Percentiles rank a stretch among this genome's conserved stretches.
Conservation (phyloP, 1,139 yeast species). For the Hemisphaericaspora lyxosophila region DNA sequence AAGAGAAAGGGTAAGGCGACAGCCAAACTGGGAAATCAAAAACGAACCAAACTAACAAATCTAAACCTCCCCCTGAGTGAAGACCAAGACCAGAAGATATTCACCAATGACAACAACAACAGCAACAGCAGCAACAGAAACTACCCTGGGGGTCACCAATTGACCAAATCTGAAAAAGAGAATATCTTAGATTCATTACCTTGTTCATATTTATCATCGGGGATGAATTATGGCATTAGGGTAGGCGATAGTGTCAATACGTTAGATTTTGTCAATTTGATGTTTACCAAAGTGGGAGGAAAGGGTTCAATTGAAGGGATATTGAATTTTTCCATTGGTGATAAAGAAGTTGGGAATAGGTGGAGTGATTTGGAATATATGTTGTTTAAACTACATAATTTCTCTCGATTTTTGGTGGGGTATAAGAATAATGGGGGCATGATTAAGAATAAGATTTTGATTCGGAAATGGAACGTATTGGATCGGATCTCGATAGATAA, state of each 20-base stretch:
- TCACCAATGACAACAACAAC: not conserved
- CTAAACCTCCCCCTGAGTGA: too few species aligned
- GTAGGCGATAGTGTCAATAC: constrained; percentile 2
- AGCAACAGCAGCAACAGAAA: not conserved
- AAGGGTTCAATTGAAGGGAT: constrained; percentile 8
- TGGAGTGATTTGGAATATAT: constrained; percentile 7
- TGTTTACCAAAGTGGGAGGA: constrained; percentile 10
- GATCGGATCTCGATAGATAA: constrained; percentile 15
- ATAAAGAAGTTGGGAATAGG: not conserved
- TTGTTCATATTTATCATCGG: constrained; percentile 18
- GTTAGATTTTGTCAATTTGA: constrained; percentile 9
- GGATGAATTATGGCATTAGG: constrained; percentile 10
- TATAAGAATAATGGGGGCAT: constrained; percentile 9
- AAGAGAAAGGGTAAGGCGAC: constrained; percentile 3
- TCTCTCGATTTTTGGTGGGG: constrained; percentile 17
- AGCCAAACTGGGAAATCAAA: not conserved
- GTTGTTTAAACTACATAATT: constrained; percentile 15
- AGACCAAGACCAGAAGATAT: not conserved
- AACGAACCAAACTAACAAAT: not conserved
- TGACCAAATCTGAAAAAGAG: constrained; percentile 15
- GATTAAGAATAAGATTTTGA: constrained; percentile 12
- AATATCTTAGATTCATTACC: constrained; percentile 21
- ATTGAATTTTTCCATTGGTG: constrained; percentile 7
- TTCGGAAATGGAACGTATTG: constrained; percentile 15
- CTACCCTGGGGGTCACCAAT: not conserved